A percentile compares a stretch with the other conserved stretches of the same genome.
These are phyloP conservation scores for Mycena chlorophos DNA, from an alignment of 768 basidiomycete genomes.

Conservation along the genomic window DNA sequence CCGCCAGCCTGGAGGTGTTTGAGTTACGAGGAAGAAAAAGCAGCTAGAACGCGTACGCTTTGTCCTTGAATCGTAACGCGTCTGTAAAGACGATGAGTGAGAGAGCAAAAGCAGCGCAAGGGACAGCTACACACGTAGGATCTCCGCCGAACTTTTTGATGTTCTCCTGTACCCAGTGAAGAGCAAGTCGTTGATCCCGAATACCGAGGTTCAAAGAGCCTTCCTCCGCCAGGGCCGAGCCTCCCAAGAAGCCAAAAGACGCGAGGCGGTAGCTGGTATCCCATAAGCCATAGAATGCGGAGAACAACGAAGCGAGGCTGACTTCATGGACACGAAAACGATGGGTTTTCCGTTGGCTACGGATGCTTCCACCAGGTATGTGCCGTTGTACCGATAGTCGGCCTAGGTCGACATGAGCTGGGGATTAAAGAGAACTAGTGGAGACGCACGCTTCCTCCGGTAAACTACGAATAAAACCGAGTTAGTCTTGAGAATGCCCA, in stretches of 20 bases:
- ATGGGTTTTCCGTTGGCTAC: conserved; percentile 14
- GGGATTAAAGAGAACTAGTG: no score
- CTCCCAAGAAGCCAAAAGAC: conserved; percentile 29
- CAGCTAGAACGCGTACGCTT: no score
- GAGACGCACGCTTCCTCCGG: no score
- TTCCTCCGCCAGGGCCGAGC: conserved; percentile 29
- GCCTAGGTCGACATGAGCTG: no score
- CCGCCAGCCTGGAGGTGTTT: neutral
- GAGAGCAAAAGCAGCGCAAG: conserved; percentile 19
- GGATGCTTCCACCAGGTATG: conserved; percentile 17
- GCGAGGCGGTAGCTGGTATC: conserved; percentile 24
- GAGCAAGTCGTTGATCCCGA: conserved; percentile 36
- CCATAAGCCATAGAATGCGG: neutral
- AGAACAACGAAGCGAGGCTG: neutral
- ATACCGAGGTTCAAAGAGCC: conserved; percentile 36
- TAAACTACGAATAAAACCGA: no score
- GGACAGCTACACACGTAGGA: conserved; percentile 22
- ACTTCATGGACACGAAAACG: conserved; percentile 21
- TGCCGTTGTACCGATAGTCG: conserved; percentile 35
- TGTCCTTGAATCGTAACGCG: neutral
- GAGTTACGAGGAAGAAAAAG: no score
- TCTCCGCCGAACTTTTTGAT: conserved; percentile 32
- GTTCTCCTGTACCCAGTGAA: conserved; percentile 38
- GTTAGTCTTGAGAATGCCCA: no score
- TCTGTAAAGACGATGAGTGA: no score